Evolutionary conservation across 805 yeast species (phyloP).

Genomic region (Candida fluviatilis): DNA sequence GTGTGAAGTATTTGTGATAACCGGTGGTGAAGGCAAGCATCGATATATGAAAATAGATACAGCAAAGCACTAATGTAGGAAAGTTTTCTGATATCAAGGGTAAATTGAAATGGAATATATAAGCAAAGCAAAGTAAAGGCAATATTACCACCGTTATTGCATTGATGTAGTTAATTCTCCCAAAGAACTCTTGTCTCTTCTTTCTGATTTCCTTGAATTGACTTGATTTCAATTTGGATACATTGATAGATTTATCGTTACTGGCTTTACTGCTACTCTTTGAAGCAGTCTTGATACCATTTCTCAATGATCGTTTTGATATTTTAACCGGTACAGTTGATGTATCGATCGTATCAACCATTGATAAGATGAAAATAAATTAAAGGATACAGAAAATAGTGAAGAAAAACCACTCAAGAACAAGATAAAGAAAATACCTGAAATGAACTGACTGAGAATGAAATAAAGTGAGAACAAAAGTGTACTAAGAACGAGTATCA

Average conservation of each 20-base stretch:
- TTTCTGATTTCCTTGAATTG: slow-evolving; percentile 32
- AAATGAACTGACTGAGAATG: too few species aligned
- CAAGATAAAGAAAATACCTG: too few species aligned
- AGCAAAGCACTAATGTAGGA: slow-evolving; percentile 24
- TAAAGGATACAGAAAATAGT: too few species aligned
- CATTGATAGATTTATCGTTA: too few species aligned
- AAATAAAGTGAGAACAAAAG: too few species aligned
- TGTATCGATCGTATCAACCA: too few species aligned
- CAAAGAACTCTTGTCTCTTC: slow-evolving; percentile 31
- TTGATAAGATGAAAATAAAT: too few species aligned
- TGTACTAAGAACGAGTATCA: too few species aligned
- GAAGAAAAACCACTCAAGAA: too few species aligned
- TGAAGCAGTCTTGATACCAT: slow-evolving; percentile 14
- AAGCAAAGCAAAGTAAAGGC: slow-evolving; percentile 27
- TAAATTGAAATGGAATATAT: slow-evolving; percentile 16
- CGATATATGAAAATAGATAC: slow-evolving; percentile 31
- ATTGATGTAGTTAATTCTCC: slow-evolving; percentile 33
- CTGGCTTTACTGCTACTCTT: slow-evolving; percentile 18
- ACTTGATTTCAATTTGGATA: slow-evolving; percentile 4
- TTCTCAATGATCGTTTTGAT: neutral
- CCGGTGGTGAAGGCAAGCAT: slow-evolving; percentile 39
- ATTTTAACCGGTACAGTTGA: neutral
- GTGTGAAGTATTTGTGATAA: slow-evolving; percentile 41
- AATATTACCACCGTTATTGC: slow-evolving; percentile 30
- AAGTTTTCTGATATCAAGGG: slow-evolving; percentile 23